Conservation (phyloP, 2,329 filamentous ascomycete species). For the Penicillium sp. region DNA sequence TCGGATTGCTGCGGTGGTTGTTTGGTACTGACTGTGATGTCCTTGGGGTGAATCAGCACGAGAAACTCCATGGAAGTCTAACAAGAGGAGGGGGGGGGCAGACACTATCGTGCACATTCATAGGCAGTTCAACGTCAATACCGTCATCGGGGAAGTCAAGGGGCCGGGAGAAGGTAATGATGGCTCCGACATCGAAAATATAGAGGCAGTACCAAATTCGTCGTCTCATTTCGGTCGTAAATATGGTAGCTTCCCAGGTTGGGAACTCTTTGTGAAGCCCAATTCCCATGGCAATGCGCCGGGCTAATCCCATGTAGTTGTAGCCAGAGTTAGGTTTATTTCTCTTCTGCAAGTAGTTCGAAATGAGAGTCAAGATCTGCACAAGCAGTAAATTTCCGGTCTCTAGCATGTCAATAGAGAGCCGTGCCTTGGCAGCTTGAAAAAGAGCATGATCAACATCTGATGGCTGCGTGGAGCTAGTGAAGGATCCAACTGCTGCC, state of each 20-base stretch:
- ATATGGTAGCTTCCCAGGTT: constrained; percentile 31
- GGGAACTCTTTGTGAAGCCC: constrained; percentile 44
- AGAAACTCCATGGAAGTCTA: too few relatives aligned
- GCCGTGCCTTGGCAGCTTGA: constrained; percentile 38
- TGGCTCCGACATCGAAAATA: constrained; percentile 42
- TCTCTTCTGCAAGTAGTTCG: constrained; percentile 44
- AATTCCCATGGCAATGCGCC: constrained; percentile 43
- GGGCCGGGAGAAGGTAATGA: constrained; percentile 45
- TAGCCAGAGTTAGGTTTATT: constrained; percentile 46
- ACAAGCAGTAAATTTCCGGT: constrained; percentile 43
- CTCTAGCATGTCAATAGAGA: constrained; percentile 39
- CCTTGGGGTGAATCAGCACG: constrained; percentile 1
- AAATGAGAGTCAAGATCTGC: constrained; percentile 41
- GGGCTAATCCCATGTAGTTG: constrained; percentile 42
- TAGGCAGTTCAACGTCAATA: constrained; percentile 36
- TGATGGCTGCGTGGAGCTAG: constrained; percentile 20
- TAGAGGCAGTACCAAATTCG: constrained; percentile 32
- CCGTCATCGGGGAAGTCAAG: constrained; percentile 39
- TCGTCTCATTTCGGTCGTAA: constrained; percentile 40
- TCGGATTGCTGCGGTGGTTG: constrained; percentile 18
- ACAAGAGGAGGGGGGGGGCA: too few relatives aligned
- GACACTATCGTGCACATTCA: constrained; percentile 35
- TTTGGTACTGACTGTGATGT: constrained; percentile 21
- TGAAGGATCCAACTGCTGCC: constrained; percentile 37
- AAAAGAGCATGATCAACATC: constrained; percentile 37